A percentile compares a stretch with the other conserved stretches of the same genome.
Evolutionary conservation across 2,329 filamentous ascomycete genomes (phyloP).

Genomic region (Sporothrix brasiliensis): DNA sequence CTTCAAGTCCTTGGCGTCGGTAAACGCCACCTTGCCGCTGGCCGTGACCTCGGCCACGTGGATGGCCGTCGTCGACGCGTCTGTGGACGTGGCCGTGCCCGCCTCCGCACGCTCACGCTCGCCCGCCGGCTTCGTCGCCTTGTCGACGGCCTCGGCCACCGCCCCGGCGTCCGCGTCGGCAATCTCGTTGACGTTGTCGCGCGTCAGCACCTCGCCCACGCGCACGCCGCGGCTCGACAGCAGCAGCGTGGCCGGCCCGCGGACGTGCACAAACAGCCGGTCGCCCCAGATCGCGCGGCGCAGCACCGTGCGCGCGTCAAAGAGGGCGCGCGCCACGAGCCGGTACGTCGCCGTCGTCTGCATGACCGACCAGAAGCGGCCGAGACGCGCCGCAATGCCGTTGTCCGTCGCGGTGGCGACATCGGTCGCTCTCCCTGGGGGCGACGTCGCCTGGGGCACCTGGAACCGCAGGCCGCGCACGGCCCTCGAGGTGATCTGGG

Average conservation of each 20-base stretch:
- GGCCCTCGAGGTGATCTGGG: slow-evolving; percentile 26
- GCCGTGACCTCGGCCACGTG: slow-evolving; percentile 60
- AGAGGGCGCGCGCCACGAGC: slow-evolving; percentile 64
- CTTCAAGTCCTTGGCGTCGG: slow-evolving; percentile 61
- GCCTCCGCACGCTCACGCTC: slow-evolving; percentile 5
- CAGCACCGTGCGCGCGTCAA: slow-evolving; percentile 72
- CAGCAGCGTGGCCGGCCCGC: slow-evolving; percentile 81
- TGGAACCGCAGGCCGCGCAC: slow-evolving; percentile 65
- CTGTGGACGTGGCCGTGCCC: background rate
- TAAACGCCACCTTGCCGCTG: slow-evolving; percentile 69
- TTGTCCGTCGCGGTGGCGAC: slow-evolving; percentile 40
- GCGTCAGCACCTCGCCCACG: slow-evolving; percentile 75
- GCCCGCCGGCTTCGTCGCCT: slow-evolving; percentile 42
- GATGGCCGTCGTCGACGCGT: slow-evolving; percentile 48
- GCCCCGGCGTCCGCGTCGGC: slow-evolving; percentile 77
- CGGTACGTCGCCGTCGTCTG: slow-evolving; percentile 74
- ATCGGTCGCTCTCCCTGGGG: background rate
- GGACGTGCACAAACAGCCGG: slow-evolving; percentile 85
- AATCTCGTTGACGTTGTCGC: slow-evolving; percentile 84
- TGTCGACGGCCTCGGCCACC: slow-evolving; percentile 61
- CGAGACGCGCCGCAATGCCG: slow-evolving; percentile 48
- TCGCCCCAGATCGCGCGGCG: slow-evolving; percentile 91
- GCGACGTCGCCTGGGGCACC: slow-evolving; percentile 59
- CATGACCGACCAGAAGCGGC: slow-evolving; percentile 70
- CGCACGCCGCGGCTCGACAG: slow-evolving; percentile 84